These are phyloP conservation scores for Bothriochloa decipiens DNA, from an alignment of 176 grass and related monocot species.

Conservation along the genomic window DNA sequence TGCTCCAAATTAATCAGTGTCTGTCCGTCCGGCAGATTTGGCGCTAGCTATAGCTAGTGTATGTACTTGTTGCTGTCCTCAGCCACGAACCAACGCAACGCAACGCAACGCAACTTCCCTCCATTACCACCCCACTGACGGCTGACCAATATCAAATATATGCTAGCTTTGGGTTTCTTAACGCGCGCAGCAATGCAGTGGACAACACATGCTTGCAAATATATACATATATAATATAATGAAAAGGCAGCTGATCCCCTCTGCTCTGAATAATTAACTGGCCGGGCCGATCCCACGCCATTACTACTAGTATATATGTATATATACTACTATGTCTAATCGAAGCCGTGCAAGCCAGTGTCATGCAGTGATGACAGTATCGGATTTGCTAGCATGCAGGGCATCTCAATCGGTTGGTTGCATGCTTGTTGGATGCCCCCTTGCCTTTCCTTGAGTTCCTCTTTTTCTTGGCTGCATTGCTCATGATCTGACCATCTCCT, in stretches of 20 bases:
- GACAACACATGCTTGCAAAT: constrained; percentile 3
- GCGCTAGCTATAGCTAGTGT: constrained; percentile 33
- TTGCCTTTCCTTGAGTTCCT: not conserved
- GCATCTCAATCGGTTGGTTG: constrained; percentile 29
- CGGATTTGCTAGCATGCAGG: constrained; percentile 15
- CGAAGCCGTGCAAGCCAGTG: constrained; percentile 12
- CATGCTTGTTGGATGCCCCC: not conserved
- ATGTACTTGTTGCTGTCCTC: constrained; percentile 26
- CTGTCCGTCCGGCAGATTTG: constrained; percentile 48
- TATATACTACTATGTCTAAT: too few relatives aligned
- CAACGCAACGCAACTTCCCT: constrained; percentile 27
- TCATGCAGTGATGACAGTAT: not conserved
- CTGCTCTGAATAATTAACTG: constrained; percentile 14
- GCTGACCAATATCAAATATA: not conserved
- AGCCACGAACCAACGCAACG: not conserved
- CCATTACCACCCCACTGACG: constrained; percentile 36
- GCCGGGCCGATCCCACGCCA: too few relatives aligned
- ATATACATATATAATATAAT: not conserved
- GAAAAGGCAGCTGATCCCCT: constrained; percentile 8
- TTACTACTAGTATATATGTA: too few relatives aligned
- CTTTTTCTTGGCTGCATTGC: not conserved
- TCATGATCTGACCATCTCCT: not conserved
- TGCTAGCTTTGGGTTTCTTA: constrained; percentile 8
- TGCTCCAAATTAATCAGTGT: not conserved
- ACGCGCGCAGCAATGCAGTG: not conserved